These are phyloP conservation scores for Leccinum variabile DNA, from an alignment of 1,284 basidiomycete species.

Conservation along the genomic window DNA sequence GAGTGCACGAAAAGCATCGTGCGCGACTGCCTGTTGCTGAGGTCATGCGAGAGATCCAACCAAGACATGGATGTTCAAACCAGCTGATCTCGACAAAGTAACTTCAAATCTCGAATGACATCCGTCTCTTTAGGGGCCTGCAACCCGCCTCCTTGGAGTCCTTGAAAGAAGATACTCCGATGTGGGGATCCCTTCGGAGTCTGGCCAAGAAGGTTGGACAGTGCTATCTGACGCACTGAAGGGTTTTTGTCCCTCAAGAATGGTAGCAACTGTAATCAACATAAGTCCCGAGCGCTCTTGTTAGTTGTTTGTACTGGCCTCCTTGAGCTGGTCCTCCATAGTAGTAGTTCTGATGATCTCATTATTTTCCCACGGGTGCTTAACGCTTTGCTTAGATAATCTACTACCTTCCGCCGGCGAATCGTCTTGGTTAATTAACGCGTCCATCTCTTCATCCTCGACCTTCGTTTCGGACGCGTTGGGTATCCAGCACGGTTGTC, in stretches of 20 bases:
- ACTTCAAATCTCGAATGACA: conserved; percentile 74
- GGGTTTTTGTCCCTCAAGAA: conserved; percentile 89
- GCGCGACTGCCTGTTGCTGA: conserved; percentile 73
- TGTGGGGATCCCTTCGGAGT: conserved; percentile 72
- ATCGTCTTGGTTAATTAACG: conserved; percentile 23
- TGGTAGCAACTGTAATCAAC: conserved; percentile 63
- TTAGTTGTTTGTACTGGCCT: conserved; percentile 43
- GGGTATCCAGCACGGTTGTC: not conserved
- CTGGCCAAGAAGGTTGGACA: conserved; percentile 81
- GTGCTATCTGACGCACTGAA: conserved; percentile 83
- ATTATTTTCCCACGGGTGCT: conserved; percentile 28
- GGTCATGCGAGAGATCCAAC: conserved; percentile 18
- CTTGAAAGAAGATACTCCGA: conserved; percentile 73
- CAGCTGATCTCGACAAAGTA: conserved; percentile 83
- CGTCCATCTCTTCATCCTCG: conserved; percentile 8
- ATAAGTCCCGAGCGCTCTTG: conserved; percentile 17
- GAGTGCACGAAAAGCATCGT: conserved; percentile 92
- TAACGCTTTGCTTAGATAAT: conserved; percentile 25
- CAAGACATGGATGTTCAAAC: conserved; percentile 42
- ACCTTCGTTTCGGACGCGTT: not conserved
- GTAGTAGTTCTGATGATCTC: conserved; percentile 23
- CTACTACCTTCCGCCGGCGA: not conserved
- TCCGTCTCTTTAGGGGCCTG: conserved; percentile 65
- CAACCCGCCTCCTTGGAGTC: conserved; percentile 49
- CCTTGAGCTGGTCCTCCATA: conserved; percentile 58